These are phyloP conservation scores for Argentina anserina DNA, from an alignment of 306 rosid genomes.

Conservation along the genomic window DNA sequence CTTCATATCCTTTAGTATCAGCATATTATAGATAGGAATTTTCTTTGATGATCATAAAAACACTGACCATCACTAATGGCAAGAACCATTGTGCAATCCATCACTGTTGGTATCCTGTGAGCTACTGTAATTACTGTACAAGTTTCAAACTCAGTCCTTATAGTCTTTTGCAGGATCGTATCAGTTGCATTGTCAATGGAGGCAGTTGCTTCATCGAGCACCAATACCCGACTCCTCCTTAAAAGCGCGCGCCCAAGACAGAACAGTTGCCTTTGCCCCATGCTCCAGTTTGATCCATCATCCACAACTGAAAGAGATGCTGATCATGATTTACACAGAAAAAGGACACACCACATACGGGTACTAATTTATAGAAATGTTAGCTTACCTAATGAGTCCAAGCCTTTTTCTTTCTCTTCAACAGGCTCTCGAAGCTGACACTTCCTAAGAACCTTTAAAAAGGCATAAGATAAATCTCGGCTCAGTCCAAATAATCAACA, in stretches of 20 bases:
- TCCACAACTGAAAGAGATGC: slow-evolving; percentile 50
- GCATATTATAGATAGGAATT: background rate
- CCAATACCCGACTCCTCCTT: slow-evolving; percentile 71
- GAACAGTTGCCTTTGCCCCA: slow-evolving; percentile 88
- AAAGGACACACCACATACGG: background rate
- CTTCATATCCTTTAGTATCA: background rate
- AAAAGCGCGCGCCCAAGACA: slow-evolving; percentile 88
- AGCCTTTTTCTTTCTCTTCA: slow-evolving; percentile 65
- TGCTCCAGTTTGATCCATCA: slow-evolving; percentile 97
- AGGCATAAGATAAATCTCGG: background rate
- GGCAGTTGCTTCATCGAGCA: slow-evolving; percentile 95
- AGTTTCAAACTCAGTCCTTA: slow-evolving; percentile 62
- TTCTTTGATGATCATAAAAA: background rate
- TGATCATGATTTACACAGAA: background rate
- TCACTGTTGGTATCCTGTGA: slow-evolving; percentile 90
- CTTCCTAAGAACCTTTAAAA: slow-evolving; percentile 67
- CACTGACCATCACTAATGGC: slow-evolving; percentile 76
- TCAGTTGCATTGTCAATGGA: slow-evolving; percentile 95
- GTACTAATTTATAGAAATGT: background rate
- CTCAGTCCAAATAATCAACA: background rate
- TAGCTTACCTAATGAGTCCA: slow-evolving; percentile 60
- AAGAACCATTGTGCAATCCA: slow-evolving; percentile 95
- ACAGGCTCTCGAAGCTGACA: slow-evolving; percentile 74
- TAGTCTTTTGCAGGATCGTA: slow-evolving; percentile 78
- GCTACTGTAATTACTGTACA: slow-evolving; percentile 88